Percentiles rank a stretch among this genome's conserved stretches.
Conservation (phyloP, 2,329 filamentous ascomycete species). For the Anisogramma anomala region DNA sequence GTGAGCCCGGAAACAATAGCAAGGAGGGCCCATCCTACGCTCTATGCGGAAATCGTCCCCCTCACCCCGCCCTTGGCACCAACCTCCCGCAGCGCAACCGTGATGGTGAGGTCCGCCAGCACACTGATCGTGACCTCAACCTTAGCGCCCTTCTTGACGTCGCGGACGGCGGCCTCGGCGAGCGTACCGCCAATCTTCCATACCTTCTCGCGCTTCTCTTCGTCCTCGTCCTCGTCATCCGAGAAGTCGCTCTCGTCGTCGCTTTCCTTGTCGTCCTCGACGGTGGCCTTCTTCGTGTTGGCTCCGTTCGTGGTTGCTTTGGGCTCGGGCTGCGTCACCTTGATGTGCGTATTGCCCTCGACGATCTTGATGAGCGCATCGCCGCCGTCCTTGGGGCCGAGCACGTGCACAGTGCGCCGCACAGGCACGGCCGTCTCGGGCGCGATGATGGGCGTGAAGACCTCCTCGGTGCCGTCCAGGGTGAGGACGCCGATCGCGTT, state of each 20-base stretch:
- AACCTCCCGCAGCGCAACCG: constrained; percentile 72
- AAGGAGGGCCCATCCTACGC: constrained; percentile 16
- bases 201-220: constrained; percentile 79
- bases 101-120: constrained; percentile 64
- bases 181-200: constrained; percentile 80
- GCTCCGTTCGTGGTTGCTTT: constrained; percentile 54
- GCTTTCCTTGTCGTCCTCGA: constrained; percentile 42
- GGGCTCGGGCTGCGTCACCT: constrained; percentile 77
- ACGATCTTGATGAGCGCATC: constrained; percentile 80
- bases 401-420: constrained; percentile 69
- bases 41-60: constrained; percentile 32
- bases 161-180: constrained; percentile 75
- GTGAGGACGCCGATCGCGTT: constrained; percentile 81
- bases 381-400: constrained; percentile 66
- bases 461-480: constrained; percentile 47
- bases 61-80: constrained; percentile 77
- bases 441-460: constrained; percentile 71
- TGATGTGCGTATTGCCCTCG: constrained; percentile 84
- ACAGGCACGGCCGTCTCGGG: constrained; percentile 85
- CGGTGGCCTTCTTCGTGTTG: constrained; percentile 40
- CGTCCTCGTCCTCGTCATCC: constrained; percentile 59
- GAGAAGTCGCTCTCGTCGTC: constrained; percentile 57
- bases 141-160: constrained; percentile 77
- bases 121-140: constrained; percentile 92
- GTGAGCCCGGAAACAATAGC: too few species aligned